Percentiles rank a stretch among this genome's conserved stretches.
Conservation (phyloP, 768 basidiomycete genomes). For the Suillus sp. region DNA sequence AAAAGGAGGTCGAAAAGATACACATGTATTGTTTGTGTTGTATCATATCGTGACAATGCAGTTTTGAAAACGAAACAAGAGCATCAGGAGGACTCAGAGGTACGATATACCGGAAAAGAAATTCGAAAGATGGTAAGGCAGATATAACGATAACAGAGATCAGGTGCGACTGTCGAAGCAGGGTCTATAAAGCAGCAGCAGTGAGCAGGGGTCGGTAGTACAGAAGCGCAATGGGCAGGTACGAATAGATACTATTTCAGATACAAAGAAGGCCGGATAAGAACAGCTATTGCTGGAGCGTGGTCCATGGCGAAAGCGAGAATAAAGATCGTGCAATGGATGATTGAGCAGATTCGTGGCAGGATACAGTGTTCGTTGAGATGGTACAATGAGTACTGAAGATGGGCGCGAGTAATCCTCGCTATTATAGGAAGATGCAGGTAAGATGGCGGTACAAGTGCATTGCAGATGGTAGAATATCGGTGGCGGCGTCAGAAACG, state of each 20-base stretch:
- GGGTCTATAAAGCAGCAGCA: constrained; percentile 16
- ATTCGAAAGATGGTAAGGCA: constrained; percentile 10
- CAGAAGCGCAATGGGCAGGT: constrained; percentile 8
- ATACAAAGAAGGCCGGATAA: constrained; percentile 16
- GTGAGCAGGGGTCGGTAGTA: constrained; percentile 17
- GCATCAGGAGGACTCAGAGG: background rate
- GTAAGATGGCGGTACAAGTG: constrained; percentile 32
- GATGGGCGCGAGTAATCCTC: constrained; percentile 22
- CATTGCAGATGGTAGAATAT: constrained; percentile 17
- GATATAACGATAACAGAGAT: constrained; percentile 17
- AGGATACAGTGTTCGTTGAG: constrained; percentile 32
- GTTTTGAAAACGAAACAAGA: background rate
- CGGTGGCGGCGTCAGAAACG: constrained; percentile 10
- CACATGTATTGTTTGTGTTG: background rate
- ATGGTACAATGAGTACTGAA: constrained; percentile 26
- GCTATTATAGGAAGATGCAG: constrained; percentile 34
- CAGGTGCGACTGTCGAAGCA: constrained; percentile 21
- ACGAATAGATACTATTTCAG: constrained; percentile 22
- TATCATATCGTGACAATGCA: background rate
- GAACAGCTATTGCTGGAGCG: constrained; percentile 25
- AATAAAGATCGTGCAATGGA: constrained; percentile 22
- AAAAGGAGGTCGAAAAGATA: background rate
- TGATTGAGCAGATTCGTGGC: constrained; percentile 26
- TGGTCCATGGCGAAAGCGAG: constrained; percentile 32
- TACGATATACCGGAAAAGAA: constrained; percentile 3